Base-by-base conservation (phyloP, 768 basidiomycete genomes). In the Hemileccinum impolitum region DNA sequence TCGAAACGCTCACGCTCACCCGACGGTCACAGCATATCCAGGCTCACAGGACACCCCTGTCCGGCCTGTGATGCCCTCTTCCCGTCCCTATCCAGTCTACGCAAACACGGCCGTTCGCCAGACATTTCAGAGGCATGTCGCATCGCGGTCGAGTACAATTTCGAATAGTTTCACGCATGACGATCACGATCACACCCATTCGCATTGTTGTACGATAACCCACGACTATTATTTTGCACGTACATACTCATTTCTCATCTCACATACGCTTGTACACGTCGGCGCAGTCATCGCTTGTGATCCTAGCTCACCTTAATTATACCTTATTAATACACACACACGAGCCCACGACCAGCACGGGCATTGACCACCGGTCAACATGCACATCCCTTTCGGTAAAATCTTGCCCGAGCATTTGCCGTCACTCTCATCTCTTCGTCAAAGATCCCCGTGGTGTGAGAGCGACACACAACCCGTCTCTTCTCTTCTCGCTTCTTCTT, bases 11-110 rank as follows among this genome's bases (percentile, higher is more conserved):
- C 82, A 26, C 78, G 79, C 43, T 75, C 69, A 18, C 68, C 56
- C 54, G 67, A 65, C 55, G 73, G 63, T 55, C 70, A 61, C 56
- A 62, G 70, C 47, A 65, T 69, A 41, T 65, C 64, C 19, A 56
- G 60, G 37, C 70, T 82, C 39, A 70, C 73, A 32, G 74, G 75
- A 43, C 80, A 82, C 61, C 76, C 84, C 2, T 90, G 87, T 73
- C 79, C 87, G 23, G 87, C 87, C 9, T 90, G 87, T 61, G 86
- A 90, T 59, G 72, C 80, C 19, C 77, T 72, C 52, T 89, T 90
- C 62, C 65, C 76, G 41, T 77, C 81, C 10, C 74, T 65, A n/a
- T 75, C 81, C 46, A 69, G 75, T 57, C 75, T 90, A 12, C 76
- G 75, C 45, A 77, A 77, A 53, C 87, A 90, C 59, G 86, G 82